Conservation (phyloP, 345 rosid genomes). For the thale cress (Arabidopsis thaliana) region TAIR10.1 NC_003074.8:1342501-1343000, state of each 20-base stretch:
- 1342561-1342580: too few species aligned
- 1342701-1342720: conserved; percentile 20
- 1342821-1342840: conserved; percentile 40
- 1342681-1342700: conserved; percentile 31
- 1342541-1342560: too few species aligned
- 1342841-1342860: conserved; percentile 79
- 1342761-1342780: not conserved
- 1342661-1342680: conserved; percentile 43
- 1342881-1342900: conserved; percentile 46
- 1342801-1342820: not conserved
- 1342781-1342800: not conserved
- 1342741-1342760: conserved; percentile 23
- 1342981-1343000: not conserved
- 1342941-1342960: conserved; percentile 98
- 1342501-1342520: too few species aligned
- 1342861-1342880: conserved; percentile 62
- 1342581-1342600: not conserved
- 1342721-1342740: not conserved
- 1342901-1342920: conserved; percentile 57
- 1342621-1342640: conserved; percentile 1
- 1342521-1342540: too few species aligned
- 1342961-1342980: conserved; percentile 34
- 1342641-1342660: conserved; percentile 24
- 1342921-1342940: conserved; percentile 76
- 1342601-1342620: conserved; percentile 8